A percentile compares a stretch with the other conserved stretches of the same genome.
Evolutionary conservation across 192 early-diverging fungal genomes (phyloP).

Genomic region (Thamnidium elegans): DNA sequence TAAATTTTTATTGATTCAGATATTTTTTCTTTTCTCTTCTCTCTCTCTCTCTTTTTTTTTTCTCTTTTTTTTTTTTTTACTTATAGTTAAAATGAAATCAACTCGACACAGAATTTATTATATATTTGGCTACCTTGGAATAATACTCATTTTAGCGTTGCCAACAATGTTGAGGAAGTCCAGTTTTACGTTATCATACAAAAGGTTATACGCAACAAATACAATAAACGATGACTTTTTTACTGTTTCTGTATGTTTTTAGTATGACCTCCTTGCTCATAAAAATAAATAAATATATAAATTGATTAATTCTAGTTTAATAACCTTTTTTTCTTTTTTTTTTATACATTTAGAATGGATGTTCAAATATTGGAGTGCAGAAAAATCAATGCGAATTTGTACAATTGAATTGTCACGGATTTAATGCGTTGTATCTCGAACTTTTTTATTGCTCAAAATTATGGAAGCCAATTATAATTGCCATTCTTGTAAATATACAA

Average conservation of each 20-base stretch:
- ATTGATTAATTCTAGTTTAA: not conserved
- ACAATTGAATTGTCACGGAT: slow-evolving; percentile 56
- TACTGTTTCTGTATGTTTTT: not conserved
- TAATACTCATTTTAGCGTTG: not conserved
- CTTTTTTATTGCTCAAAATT: slow-evolving; percentile 51
- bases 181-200: not conserved
- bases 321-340: not conserved
- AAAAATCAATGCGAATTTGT: slow-evolving; percentile 59
- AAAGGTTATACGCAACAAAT: not conserved
- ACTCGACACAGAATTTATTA: slow-evolving; percentile 3
- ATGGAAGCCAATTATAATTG: slow-evolving; percentile 32
- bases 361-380: slow-evolving; percentile 16
- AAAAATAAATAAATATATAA: not conserved
- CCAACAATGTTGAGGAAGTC: not conserved
- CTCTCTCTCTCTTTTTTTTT: not conserved
- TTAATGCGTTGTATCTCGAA: slow-evolving; percentile 49
- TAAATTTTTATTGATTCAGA: not conserved
- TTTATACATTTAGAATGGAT: not conserved
- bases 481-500: slow-evolving; percentile 38
- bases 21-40: not conserved
- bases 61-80: slow-evolving; percentile 1
- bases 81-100: slow-evolving; percentile 8
- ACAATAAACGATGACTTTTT: too few species aligned
- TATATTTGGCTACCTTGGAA: slow-evolving; percentile 3
- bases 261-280: not conserved